Percentiles rank a stretch among this genome's conserved stretches.
Conservation (phyloP, 495 filamentous ascomycete genomes). For the Mytilinidion resinicola region DNA sequence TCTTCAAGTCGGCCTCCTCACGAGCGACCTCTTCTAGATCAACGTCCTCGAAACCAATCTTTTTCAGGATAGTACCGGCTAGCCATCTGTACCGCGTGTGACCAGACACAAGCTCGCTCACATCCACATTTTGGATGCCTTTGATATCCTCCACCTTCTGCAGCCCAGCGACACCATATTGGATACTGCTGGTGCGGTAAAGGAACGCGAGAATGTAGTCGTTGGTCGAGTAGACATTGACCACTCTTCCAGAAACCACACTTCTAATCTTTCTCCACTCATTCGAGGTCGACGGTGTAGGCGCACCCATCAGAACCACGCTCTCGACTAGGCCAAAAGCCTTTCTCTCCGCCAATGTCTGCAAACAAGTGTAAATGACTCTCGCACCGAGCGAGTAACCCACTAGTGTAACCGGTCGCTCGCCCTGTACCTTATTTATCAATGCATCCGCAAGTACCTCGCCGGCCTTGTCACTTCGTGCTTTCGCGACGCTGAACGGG, state of each 20-base stretch:
- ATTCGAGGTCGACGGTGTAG: constrained; percentile 58
- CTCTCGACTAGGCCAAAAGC: constrained; percentile 85
- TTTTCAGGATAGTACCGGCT: constrained; percentile 59
- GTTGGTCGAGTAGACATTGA: constrained; percentile 73
- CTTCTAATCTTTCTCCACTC: constrained; percentile 65
- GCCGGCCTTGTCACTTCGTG: constrained; percentile 81
- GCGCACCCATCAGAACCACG: constrained; percentile 75
- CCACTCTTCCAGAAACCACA: constrained; percentile 65
- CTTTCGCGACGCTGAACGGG: constrained; percentile 77
- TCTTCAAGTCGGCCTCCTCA: constrained; percentile 51
- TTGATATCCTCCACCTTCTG: constrained; percentile 58
- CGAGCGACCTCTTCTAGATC: constrained; percentile 50
- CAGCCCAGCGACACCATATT: constrained; percentile 70
- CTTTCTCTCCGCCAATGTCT: constrained; percentile 63
- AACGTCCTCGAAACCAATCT: constrained; percentile 63
- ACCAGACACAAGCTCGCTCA: constrained; percentile 64
- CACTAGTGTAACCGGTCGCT: constrained; percentile 78
- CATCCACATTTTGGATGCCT: constrained; percentile 68
- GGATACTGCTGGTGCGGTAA: constrained; percentile 69
- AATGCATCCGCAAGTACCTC: constrained; percentile 78
- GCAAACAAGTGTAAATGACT: constrained; percentile 77
- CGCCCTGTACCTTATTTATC: constrained; percentile 81
- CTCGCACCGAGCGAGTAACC: constrained; percentile 90
- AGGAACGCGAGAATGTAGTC: constrained; percentile 72
- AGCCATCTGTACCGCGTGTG: constrained; percentile 67